Percentiles rank a stretch among this genome's conserved stretches.
Evolutionary conservation across 768 basidiomycete genomes (phyloP).

Genomic region (Botryobasidium botryosum): DNA sequence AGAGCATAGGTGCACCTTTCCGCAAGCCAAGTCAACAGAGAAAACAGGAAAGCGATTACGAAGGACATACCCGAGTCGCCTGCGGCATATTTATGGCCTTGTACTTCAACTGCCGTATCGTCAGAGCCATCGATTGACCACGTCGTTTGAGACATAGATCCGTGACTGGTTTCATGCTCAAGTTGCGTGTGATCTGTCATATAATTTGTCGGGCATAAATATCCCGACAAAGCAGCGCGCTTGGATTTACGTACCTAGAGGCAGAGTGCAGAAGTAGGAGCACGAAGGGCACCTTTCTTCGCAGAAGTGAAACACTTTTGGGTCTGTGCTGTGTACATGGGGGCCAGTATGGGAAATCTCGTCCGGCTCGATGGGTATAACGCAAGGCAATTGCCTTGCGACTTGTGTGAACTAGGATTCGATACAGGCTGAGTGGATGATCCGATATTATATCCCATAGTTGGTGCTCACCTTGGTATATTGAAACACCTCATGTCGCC

Average conservation of each 20-base stretch:
- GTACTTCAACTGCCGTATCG: neutral
- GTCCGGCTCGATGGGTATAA: neutral
- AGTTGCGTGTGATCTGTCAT: constrained; percentile 3
- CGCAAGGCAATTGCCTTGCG: constrained; percentile 6
- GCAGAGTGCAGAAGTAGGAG: constrained; percentile 6
- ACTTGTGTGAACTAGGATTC: constrained; percentile 8
- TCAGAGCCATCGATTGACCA: neutral
- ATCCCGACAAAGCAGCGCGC: neutral
- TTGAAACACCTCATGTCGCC: neutral
- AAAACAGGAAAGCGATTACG: constrained; percentile 5
- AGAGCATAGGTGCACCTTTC: neutral
- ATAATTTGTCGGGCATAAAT: neutral
- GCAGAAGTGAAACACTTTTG: constrained; percentile 5
- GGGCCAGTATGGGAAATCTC: constrained; percentile 1
- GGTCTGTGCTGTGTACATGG: constrained; percentile 1
- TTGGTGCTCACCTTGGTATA: constrained; percentile 6
- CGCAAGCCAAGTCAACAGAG: neutral
- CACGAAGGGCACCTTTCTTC: constrained; percentile 4
- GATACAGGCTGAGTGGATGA: neutral
- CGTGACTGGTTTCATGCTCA: neutral
- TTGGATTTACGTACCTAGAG: neutral
- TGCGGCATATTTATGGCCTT: neutral
- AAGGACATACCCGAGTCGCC: neutral
- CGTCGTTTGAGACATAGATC: neutral
- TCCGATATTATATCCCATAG: too few relatives aligned